Percentiles rank a stretch among this genome's conserved stretches.
phyloP scores from a whole-genome alignment of 164 flowering plant genomes.

The Stephania japonica region DNA sequence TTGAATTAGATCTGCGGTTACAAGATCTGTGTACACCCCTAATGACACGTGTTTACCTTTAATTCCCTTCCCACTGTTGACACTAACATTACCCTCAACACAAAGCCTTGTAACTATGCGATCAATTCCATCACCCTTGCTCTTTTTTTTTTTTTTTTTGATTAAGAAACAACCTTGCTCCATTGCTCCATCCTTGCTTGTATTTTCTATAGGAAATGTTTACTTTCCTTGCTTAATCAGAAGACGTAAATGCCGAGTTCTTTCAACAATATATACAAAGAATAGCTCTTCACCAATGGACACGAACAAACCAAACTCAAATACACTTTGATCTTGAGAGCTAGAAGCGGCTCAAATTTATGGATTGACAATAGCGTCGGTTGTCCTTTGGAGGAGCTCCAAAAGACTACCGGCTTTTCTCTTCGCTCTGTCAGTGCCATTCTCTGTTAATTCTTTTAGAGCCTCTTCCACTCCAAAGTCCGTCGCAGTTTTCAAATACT shows the following conservation, averaged over 20 bases:
- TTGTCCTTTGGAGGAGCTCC: conserved; percentile 31
- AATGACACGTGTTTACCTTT: too few relatives aligned
- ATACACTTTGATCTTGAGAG: background rate
- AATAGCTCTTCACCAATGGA: background rate
- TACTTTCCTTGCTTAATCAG: background rate
- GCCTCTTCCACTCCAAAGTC: conserved; percentile 55
- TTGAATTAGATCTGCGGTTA: too few relatives aligned
- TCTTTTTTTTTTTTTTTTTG: too few relatives aligned
- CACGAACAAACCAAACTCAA: background rate
- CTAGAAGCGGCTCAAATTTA: background rate
- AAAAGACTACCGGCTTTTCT: conserved; percentile 63
- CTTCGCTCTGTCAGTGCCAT: conserved; percentile 81
- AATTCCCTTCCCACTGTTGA: background rate
- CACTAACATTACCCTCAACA: background rate
- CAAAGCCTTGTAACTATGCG: background rate
- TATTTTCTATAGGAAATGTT: too few relatives aligned
- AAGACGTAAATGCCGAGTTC: background rate
- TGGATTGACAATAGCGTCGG: conserved; percentile 2
- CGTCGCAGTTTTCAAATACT: conserved; percentile 32
- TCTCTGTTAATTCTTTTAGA: conserved; percentile 57
- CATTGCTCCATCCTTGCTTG: too few relatives aligned
- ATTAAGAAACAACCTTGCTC: too few relatives aligned
- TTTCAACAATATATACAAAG: conserved; percentile 1
- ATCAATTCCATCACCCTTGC: background rate
- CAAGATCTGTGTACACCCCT: too few relatives aligned